phyloP scores from a whole-genome alignment of 2,329 filamentous ascomycete genomes.

The Reticulascus tulasneorum region DNA sequence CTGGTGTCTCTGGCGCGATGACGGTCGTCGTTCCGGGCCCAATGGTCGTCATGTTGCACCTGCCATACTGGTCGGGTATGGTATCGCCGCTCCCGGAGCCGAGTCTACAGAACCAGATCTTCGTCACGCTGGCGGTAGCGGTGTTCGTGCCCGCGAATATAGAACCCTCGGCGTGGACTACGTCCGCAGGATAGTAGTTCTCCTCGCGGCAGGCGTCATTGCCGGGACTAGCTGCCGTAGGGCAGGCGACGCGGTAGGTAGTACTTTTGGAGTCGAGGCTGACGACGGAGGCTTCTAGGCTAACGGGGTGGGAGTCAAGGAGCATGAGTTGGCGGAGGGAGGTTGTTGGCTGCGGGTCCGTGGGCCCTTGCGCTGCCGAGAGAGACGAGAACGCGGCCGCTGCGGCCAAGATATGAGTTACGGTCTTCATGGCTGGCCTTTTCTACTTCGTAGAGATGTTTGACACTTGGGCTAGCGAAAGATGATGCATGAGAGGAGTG shows the following conservation, averaged over 20 bases:
- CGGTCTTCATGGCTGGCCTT: conserved; percentile 1
- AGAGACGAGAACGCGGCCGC: neutral
- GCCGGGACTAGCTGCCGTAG: no score
- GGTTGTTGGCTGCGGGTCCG: neutral
- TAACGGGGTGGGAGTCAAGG: conserved; percentile 6
- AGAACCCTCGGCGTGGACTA: conserved; percentile 3
- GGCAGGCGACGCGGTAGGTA: conserved; percentile 6
- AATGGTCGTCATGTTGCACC: conserved; percentile 7
- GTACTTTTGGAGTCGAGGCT: neutral
- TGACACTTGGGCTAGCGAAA: no score
- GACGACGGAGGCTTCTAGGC: conserved; percentile 9
- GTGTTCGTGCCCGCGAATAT: conserved; percentile 7
- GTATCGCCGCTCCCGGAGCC: neutral
- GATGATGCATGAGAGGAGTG: no score
- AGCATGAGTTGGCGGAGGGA: conserved; percentile 7
- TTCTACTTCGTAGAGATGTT: no score
- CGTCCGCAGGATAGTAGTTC: conserved; percentile 6
- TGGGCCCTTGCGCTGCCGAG: neutral
- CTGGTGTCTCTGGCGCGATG: neutral
- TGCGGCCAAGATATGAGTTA: neutral
- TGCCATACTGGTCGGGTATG: conserved; percentile 2
- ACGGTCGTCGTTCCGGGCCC: neutral
- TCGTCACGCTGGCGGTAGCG: conserved; percentile 5
- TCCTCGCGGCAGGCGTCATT: conserved; percentile 4
- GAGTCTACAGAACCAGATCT: conserved; percentile 5